Evolutionary conservation across 768 basidiomycete genomes (phyloP).

Genomic region (Chiua virens): DNA sequence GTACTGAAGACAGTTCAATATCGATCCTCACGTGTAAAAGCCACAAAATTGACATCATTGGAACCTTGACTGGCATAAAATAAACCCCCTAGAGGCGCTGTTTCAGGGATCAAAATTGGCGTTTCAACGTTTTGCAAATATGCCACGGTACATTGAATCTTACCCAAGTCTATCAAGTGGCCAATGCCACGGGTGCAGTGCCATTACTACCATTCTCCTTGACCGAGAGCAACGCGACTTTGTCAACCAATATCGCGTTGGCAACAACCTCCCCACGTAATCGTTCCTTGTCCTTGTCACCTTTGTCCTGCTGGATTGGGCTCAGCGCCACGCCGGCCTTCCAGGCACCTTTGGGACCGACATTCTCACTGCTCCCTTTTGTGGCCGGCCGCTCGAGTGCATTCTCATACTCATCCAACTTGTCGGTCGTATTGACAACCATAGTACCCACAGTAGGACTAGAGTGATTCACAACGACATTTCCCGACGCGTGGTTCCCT

Average conservation of each 20-base stretch:
- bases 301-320: conserved; percentile 21
- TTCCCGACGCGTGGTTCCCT: conserved; percentile 34
- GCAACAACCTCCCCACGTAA: conserved; percentile 36
- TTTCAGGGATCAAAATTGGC: not conserved
- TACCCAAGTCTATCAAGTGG: conserved; percentile 28
- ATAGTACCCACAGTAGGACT: conserved; percentile 17
- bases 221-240: conserved; percentile 37
- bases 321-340: conserved; percentile 14
- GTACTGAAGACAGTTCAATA: conserved; percentile 22
- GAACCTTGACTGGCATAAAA: conserved; percentile 31
- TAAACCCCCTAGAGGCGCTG: conserved; percentile 12
- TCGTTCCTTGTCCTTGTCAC: conserved; percentile 36
- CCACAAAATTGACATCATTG: conserved; percentile 26
- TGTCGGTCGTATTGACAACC: conserved; percentile 11
- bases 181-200: conserved; percentile 19
- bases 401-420: conserved; percentile 47
- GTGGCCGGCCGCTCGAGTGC: conserved; percentile 48
- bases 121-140: conserved; percentile 1
- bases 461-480: conserved; percentile 39
- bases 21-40: conserved; percentile 20
- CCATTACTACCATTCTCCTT: conserved; percentile 28
- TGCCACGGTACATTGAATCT: not conserved
- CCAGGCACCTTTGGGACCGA: conserved; percentile 36
- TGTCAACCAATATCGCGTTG: conserved; percentile 37
- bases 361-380: conserved; percentile 42